Evolutionary conservation across 345 rosid genomes (phyloP).

Genomic region (Aquilaria malaccensis): DNA sequence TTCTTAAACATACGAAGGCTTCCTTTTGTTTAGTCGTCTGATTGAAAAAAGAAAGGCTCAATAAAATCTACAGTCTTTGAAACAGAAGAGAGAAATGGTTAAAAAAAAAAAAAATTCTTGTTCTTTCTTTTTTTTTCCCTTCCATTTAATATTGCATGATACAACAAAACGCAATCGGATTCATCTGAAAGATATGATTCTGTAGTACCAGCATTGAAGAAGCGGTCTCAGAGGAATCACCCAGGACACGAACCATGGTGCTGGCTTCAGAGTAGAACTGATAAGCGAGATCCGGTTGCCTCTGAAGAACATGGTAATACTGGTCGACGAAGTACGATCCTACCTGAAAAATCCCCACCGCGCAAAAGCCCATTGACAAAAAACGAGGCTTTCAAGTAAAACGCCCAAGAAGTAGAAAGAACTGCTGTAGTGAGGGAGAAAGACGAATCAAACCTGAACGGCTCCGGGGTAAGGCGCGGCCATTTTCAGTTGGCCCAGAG

Average conservation of each 20-base stretch:
- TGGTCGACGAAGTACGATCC: conserved; percentile 94
- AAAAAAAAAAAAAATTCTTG: too few species aligned
- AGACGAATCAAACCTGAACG: conserved; percentile 38
- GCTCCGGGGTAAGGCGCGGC: conserved; percentile 58
- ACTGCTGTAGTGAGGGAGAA: background rate
- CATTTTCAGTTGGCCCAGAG: conserved; percentile 29
- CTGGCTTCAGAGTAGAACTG: conserved; percentile 80
- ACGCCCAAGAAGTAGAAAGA: background rate
- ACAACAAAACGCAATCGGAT: too few species aligned
- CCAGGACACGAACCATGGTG: conserved; percentile 69
- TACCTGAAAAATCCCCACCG: conserved; percentile 34
- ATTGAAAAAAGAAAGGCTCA: too few species aligned
- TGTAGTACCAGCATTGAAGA: conserved; percentile 57
- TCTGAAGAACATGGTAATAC: conserved; percentile 81
- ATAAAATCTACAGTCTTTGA: too few species aligned
- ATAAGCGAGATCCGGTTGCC: conserved; percentile 79
- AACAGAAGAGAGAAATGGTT: too few species aligned
- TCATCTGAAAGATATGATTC: too few species aligned
- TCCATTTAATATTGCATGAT: too few species aligned
- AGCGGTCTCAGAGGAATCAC: conserved; percentile 60
- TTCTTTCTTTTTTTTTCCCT: too few species aligned
- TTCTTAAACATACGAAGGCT: too few species aligned
- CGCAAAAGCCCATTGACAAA: background rate
- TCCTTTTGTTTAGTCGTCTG: too few species aligned
- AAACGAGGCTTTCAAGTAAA: background rate